These are phyloP conservation scores for Blastocystis sp. DNA, from an alignment of 352 stramenopile species.

Conservation along the genomic window DNA sequence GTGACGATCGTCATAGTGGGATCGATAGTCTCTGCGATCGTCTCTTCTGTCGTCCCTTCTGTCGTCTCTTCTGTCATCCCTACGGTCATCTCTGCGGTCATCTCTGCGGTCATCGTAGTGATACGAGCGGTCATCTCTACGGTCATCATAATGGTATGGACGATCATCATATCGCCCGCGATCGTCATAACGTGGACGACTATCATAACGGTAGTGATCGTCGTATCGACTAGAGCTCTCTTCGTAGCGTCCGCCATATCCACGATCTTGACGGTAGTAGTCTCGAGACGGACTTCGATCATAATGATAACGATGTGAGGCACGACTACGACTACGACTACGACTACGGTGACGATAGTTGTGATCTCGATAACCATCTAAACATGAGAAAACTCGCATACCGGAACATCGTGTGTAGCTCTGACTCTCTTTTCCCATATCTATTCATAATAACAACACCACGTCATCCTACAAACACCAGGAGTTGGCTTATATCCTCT, in stretches of 20 bases:
- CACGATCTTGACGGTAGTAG: not conserved
- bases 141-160: not conserved
- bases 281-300: not conserved
- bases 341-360: not conserved
- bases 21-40: no score
- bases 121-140: not conserved
- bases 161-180: not conserved
- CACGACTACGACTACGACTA: not conserved
- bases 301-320: not conserved
- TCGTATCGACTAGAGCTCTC: not conserved
- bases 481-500: slow-evolving; percentile 33
- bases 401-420: not conserved
- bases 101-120: not conserved
- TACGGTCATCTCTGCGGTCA: not conserved
- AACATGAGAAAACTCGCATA: not conserved
- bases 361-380: not conserved
- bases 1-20: not conserved
- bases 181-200: not conserved
- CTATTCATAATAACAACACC: not conserved
- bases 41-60: no score
- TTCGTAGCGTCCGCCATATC: not conserved
- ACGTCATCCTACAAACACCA: not conserved
- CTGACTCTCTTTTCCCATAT: not conserved
- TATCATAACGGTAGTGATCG: not conserved
- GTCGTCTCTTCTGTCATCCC: not conserved